Evolutionary conservation across 768 basidiomycete genomes (phyloP), one percentile per base, ranked within the genome.

Genomic region (Collybia nuda): DNA sequence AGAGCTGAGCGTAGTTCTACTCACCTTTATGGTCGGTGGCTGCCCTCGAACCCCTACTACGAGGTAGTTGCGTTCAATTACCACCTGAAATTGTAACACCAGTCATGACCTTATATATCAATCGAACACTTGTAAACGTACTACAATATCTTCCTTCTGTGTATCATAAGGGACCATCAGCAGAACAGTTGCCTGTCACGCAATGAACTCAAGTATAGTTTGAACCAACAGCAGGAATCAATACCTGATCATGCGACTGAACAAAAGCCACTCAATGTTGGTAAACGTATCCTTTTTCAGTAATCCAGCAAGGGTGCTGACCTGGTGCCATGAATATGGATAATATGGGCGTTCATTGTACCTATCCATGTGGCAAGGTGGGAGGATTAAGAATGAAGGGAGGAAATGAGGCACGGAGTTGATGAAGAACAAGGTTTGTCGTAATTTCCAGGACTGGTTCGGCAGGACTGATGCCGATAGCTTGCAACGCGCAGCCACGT

Each of bases 241-340:
- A 55, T 73, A 85, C 90, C 82, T 92, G 90, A 77, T 92, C 90
- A 78, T 92, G 90, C 55, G 90, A 90, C 90, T 92, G 56, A 52
- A 60, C 61, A 57, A 53, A 58, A 46, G 56, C 50, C 55, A 52
- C 23, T 51, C 42, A 37, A 50, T 28, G 53, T 52, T 41, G 50
- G 49, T 52, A 26, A 48, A 50, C 47, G 32, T 28, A 53, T 56
- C 28, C 52, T 47, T 51, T 60, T 44, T 57, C 54, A 41, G 54
- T 55, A 46, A 48, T 17, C 21, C 47, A 51, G 23, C 50, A 50
- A 44, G 44, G 46, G 43, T 66, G 28, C 79, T 54, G 61, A 90
- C 90, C 81, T 92, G 90, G 67, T 92, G 90, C 90, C 90, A 92
- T 56, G 90, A 89, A 60, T 92, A 92, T 1, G 77, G 72, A 48